A percentile compares a stretch with the other conserved stretches of the same genome.
Conservation (phyloP, 495 filamentous ascomycete species). For the Astrocystis sublimbata region DNA sequence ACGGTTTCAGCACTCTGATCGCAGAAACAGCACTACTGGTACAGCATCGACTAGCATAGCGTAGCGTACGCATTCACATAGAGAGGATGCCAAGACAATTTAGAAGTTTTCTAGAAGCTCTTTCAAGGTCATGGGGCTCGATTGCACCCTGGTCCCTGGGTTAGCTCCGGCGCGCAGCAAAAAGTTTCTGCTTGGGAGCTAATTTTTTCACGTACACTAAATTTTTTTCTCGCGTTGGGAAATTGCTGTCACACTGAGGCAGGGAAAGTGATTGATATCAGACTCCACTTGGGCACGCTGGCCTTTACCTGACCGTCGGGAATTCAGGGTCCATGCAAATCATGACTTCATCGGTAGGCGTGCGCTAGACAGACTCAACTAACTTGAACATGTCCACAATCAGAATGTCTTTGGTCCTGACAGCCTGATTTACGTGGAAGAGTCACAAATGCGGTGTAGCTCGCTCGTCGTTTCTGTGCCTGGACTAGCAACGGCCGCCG, state of each 20-base stretch:
- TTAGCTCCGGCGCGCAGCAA: constrained; percentile 5
- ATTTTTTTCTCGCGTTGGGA: constrained; percentile 10
- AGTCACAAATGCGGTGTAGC: constrained; percentile 20
- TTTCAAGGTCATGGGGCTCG: not conserved
- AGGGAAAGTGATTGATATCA: constrained; percentile 6
- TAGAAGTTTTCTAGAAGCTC: constrained; percentile 19
- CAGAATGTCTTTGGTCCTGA: not conserved
- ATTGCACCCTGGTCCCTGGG: not conserved
- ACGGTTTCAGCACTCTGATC: constrained; percentile 8
- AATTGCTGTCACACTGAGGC: constrained; percentile 12
- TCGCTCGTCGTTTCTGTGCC: not conserved
- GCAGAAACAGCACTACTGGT: not conserved
- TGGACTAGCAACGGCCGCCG: not conserved
- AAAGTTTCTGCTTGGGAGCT: constrained; percentile 3
- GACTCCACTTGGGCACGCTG: constrained; percentile 7
- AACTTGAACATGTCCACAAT: not conserved
- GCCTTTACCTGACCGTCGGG: constrained; percentile 11
- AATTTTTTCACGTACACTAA: not conserved
- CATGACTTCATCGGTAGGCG: constrained; percentile 15
- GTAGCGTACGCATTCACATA: not conserved
- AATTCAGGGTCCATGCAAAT: constrained; percentile 20
- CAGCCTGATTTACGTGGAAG: not conserved
- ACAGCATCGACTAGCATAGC: too few species aligned
- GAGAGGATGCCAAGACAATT: not conserved
- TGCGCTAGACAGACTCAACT: not conserved